Conservation (phyloP, 208 protist genomes). For the Phytomonas sp. region DNA sequence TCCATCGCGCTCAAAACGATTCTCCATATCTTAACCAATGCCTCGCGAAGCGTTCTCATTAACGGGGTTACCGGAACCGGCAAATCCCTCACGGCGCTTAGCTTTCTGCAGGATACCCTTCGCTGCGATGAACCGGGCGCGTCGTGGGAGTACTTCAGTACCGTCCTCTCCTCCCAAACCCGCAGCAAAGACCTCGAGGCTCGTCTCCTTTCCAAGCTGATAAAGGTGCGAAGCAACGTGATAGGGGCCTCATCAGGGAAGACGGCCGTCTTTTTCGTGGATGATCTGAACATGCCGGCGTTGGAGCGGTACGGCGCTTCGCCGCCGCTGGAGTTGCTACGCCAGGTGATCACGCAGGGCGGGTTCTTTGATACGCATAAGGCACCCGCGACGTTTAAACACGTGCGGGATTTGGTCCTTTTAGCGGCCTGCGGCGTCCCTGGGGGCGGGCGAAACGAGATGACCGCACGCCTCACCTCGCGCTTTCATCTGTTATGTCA, state of each 20-base stretch:
- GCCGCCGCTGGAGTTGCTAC: constrained; percentile 92
- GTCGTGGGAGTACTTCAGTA: constrained; percentile 82
- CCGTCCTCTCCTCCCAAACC: constrained; percentile 93
- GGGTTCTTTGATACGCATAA: constrained; percentile 93
- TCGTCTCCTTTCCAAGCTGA: constrained; percentile 90
- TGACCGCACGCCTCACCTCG: constrained; percentile 89
- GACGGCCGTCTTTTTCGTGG: constrained; percentile 88
- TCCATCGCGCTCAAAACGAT: constrained; percentile 84
- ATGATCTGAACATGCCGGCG: constrained; percentile 95
- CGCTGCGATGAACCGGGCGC: constrained; percentile 67
- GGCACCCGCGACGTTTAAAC: constrained; percentile 87
- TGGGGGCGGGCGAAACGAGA: constrained; percentile 91
- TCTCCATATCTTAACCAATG: constrained; percentile 59
- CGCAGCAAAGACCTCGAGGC: constrained; percentile 88
- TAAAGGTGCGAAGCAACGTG: constrained; percentile 86
- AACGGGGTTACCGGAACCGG: constrained; percentile 94
- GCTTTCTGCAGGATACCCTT: constrained; percentile 60
- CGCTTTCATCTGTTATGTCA: constrained; percentile 93
- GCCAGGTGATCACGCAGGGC: constrained; percentile 91
- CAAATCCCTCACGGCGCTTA: constrained; percentile 84
- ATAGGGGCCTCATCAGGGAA: constrained; percentile 88
- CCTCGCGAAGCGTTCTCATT: constrained; percentile 75
- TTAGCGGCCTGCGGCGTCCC: constrained; percentile 91
- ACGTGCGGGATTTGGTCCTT: constrained; percentile 85
- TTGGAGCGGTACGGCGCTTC: constrained; percentile 93